phyloP scores from a whole-genome alignment of 495 filamentous ascomycete genomes.

The Margaritispora aquatica region DNA sequence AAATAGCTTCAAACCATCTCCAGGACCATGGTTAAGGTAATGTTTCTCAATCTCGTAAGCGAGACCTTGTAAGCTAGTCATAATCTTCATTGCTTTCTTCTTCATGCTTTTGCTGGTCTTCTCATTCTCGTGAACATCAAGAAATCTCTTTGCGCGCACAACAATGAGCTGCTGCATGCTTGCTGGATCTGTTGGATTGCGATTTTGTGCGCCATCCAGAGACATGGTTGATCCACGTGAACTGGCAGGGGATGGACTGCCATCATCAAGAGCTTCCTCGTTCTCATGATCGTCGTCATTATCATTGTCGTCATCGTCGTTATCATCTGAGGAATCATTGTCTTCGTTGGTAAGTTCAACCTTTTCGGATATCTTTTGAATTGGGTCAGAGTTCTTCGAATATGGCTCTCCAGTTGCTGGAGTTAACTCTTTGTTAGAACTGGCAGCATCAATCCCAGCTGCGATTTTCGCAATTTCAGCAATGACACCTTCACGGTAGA shows the following conservation, averaged over 20 bases:
- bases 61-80: slow-evolving; percentile 64
- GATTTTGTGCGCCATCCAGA: slow-evolving; percentile 40
- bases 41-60: slow-evolving; percentile 63
- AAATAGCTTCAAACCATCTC: slow-evolving; percentile 61
- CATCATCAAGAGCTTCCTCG: slow-evolving; percentile 62
- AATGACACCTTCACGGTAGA: slow-evolving; percentile 96
- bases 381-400: not conserved
- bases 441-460: not conserved
- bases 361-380: slow-evolving; percentile 22
- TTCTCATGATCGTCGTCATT: slow-evolving; percentile 48
- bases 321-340: slow-evolving; percentile 33
- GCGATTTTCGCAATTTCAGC: slow-evolving; percentile 81
- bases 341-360: slow-evolving; percentile 36
- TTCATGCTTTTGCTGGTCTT: slow-evolving; percentile 62
- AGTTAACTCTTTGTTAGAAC: slow-evolving; percentile 1
- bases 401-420: not conserved
- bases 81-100: slow-evolving; percentile 67
- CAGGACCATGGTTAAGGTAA: slow-evolving; percentile 51
- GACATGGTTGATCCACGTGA: slow-evolving; percentile 54
- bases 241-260: slow-evolving; percentile 64
- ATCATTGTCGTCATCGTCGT: slow-evolving; percentile 46
- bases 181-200: slow-evolving; percentile 42
- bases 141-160: slow-evolving; percentile 68
- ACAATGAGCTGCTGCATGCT: slow-evolving; percentile 70
- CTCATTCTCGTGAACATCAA: slow-evolving; percentile 75